phyloP scores from a whole-genome alignment of 352 stramenopile genomes.

The Phytophthora sp. region DNA sequence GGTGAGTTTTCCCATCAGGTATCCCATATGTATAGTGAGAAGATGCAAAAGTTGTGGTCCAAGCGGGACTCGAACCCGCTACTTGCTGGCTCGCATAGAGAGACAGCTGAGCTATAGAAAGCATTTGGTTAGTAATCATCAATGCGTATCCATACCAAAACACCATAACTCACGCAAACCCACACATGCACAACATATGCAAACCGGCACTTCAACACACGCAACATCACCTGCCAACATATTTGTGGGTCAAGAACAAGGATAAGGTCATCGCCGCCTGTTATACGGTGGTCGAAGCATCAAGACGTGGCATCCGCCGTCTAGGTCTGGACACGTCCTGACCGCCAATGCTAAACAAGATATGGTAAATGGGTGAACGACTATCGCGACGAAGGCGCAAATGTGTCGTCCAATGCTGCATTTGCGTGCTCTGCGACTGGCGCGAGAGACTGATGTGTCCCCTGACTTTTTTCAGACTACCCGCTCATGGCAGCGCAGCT shows the following conservation, averaged over 20 bases:
- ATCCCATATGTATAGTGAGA: no score
- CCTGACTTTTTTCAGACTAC: background rate
- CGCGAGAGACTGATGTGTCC: background rate
- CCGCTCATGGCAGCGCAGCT: background rate
- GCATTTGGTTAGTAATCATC: no score
- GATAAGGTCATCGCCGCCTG: background rate
- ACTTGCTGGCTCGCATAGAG: no score
- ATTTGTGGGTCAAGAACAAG: background rate
- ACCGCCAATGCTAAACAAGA: background rate
- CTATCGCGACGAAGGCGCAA: background rate
- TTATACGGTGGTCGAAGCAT: background rate
- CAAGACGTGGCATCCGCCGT: background rate
- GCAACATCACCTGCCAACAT: no score
- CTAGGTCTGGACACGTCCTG: background rate
- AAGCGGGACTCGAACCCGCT: no score
- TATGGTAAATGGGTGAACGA: background rate
- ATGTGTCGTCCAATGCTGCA: background rate
- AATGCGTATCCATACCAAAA: no score
- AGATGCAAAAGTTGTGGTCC: no score
- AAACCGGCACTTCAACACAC: no score
- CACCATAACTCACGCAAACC: no score
- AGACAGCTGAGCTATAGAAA: no score
- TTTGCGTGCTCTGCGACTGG: background rate
- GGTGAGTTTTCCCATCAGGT: no score
- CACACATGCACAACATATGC: no score